Conservation (phyloP, 1,284 basidiomycete genomes). For the Papiliotrema fonsecae region DNA sequence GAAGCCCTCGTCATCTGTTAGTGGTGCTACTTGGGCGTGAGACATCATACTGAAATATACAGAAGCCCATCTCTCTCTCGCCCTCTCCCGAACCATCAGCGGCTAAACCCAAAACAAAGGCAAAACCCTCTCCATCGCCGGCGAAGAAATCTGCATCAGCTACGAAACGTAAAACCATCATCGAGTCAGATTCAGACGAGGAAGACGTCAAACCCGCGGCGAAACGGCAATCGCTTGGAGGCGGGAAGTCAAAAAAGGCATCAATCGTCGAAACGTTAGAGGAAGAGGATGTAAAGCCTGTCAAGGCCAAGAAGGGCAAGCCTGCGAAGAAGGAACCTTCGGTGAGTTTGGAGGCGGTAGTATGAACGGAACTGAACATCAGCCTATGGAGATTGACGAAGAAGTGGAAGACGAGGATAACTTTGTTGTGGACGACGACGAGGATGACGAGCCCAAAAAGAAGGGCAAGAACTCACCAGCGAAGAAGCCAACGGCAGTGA, state of each 20-base stretch:
- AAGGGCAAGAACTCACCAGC: conserved; percentile 28
- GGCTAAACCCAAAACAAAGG: conserved; percentile 4
- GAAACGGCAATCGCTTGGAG: neutral
- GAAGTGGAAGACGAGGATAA: conserved; percentile 16
- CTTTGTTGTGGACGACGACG: conserved; percentile 14
- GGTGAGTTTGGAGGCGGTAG: neutral
- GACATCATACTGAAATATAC: neutral
- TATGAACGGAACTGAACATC: neutral
- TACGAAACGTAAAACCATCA: conserved; percentile 17
- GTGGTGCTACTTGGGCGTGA: neutral
- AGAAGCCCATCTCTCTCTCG: conserved; percentile 7
- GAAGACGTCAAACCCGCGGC: conserved; percentile 6
- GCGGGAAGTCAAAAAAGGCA: neutral
- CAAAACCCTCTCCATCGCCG: conserved; percentile 3
- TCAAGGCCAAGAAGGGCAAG: neutral
- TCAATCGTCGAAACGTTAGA: conserved; percentile 10
- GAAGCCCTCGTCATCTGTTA: conserved; percentile 11
- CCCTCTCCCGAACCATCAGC: conserved; percentile 1
- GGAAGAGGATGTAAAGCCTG: conserved; percentile 24
- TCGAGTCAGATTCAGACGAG: conserved; percentile 35
- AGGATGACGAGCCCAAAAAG: conserved; percentile 23
- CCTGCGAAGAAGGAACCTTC: conserved; percentile 22
- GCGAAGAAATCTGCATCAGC: conserved; percentile 1
- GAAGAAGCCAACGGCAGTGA: conserved; percentile 15
- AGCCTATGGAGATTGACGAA: conserved; percentile 26